Conservation (phyloP, 495 filamentous ascomycete genomes). For the Neurospora sp. region DNA sequence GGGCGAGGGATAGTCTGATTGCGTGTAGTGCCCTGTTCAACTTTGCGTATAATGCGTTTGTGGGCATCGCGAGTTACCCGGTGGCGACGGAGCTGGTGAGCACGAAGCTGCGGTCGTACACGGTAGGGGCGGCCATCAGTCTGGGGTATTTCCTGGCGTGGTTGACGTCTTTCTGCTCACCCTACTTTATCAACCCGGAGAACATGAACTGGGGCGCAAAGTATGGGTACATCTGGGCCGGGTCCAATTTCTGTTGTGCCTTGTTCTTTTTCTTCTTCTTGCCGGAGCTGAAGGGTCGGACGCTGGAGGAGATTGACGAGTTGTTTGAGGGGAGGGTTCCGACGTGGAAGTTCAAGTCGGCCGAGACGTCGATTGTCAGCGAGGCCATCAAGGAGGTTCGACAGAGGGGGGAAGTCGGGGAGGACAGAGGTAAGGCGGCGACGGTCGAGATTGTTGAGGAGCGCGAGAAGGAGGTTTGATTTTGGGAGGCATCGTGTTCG, state of each 20-base stretch:
- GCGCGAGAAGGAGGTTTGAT: neutral
- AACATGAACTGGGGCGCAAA: slow-evolving; percentile 23
- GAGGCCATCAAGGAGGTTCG: slow-evolving; percentile 26
- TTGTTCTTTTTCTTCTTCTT: slow-evolving; percentile 41
- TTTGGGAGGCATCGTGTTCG: neutral
- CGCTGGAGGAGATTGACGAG: slow-evolving; percentile 51
- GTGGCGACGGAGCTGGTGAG: slow-evolving; percentile 3
- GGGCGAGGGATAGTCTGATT: slow-evolving; percentile 20
- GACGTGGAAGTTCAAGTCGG: slow-evolving; percentile 30
- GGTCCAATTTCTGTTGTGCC: slow-evolving; percentile 31
- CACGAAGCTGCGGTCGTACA: slow-evolving; percentile 7
- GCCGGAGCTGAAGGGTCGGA: slow-evolving; percentile 45
- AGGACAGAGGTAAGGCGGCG: neutral
- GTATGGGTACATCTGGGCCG: slow-evolving; percentile 46
- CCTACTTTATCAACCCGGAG: slow-evolving; percentile 17
- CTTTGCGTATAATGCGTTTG: slow-evolving; percentile 14
- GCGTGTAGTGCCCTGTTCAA: slow-evolving; percentile 13
- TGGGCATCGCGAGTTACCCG: slow-evolving; percentile 7
- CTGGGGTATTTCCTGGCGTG: slow-evolving; percentile 12
- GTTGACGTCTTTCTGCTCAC: slow-evolving; percentile 12
- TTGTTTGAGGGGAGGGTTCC: slow-evolving; percentile 28
- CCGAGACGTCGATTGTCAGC: slow-evolving; percentile 22
- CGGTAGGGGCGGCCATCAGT: slow-evolving; percentile 11
- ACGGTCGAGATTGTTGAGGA: neutral
- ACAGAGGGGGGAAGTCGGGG: neutral